phyloP scores from a whole-genome alignment of 768 basidiomycete genomes.

The Asterophora lycoperdoides region DNA sequence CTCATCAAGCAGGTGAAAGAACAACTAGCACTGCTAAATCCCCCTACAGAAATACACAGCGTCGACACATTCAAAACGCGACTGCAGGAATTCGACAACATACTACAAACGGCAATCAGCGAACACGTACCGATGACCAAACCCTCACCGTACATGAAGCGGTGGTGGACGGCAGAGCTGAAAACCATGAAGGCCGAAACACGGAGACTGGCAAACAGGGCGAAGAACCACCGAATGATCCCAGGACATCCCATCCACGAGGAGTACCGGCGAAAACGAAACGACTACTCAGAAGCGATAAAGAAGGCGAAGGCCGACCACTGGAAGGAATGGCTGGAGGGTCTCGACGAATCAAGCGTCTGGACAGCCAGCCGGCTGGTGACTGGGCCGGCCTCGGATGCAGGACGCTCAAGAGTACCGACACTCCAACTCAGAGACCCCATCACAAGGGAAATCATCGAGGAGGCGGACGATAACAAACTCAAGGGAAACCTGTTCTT shows the following conservation, averaged over 20 bases:
- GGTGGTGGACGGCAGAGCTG: slow-evolving; percentile 33
- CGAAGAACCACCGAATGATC: no score
- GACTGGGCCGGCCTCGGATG: slow-evolving; percentile 18
- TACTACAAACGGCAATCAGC: no score
- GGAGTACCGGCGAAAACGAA: no score
- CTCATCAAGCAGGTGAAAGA: no score
- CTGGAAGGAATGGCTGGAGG: slow-evolving; percentile 28
- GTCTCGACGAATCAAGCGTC: no score
- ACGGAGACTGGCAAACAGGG: no score
- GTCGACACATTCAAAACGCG: slow-evolving; percentile 2
- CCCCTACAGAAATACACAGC: slow-evolving; percentile 16
- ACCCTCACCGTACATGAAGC: slow-evolving; percentile 21
- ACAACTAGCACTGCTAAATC: no score
- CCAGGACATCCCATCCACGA: slow-evolving; percentile 1
- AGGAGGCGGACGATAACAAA: slow-evolving; percentile 16
- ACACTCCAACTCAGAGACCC: slow-evolving; percentile 12
- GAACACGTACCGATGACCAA: slow-evolving; percentile 16
- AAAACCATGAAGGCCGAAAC: slow-evolving; percentile 2
- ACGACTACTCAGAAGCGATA: no score
- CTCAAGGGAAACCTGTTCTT: slow-evolving; percentile 21
- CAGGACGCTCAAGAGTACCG: no score
- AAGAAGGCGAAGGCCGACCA: slow-evolving; percentile 19
- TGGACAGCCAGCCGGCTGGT: no score
- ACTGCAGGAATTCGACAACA: no score
- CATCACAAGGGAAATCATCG: not conserved